These are phyloP conservation scores for Paraphoma sp. DNA, from an alignment of 2,329 filamentous ascomycete species.

Conservation along the genomic window DNA sequence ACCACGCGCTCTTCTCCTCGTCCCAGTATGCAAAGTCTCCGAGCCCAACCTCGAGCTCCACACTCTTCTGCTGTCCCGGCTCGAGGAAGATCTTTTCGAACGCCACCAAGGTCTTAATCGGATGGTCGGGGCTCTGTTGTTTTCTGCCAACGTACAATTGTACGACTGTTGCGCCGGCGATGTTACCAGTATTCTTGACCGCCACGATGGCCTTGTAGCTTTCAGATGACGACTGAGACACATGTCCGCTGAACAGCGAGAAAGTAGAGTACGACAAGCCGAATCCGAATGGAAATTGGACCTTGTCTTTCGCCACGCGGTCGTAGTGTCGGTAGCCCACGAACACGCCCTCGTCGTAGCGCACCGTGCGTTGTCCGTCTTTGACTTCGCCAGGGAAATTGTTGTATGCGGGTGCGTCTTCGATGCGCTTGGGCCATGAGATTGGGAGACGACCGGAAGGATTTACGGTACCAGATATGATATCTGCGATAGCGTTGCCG, in stretches of 20 bases:
- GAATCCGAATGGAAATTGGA: conserved; percentile 49
- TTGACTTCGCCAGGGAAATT: conserved; percentile 52
- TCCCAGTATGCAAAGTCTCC: conserved; percentile 44
- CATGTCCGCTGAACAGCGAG: conserved; percentile 56
- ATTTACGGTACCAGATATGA: conserved; percentile 49
- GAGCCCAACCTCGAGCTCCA: conserved; percentile 54
- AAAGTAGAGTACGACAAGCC: conserved; percentile 50
- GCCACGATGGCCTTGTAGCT: conserved; percentile 44
- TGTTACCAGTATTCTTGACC: conserved; percentile 59
- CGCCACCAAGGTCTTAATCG: conserved; percentile 71
- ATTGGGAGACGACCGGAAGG: conserved; percentile 49
- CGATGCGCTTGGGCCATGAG: conserved; percentile 47
- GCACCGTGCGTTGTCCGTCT: conserved; percentile 65
- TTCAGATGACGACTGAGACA: conserved; percentile 66
- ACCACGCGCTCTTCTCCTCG: conserved; percentile 34
- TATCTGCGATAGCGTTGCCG: conserved; percentile 51
- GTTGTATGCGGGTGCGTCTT: conserved; percentile 45
- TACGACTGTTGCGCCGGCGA: conserved; percentile 58
- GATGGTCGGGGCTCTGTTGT: conserved; percentile 49
- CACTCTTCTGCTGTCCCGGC: conserved; percentile 62
- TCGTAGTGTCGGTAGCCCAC: conserved; percentile 65
- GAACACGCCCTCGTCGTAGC: conserved; percentile 60
- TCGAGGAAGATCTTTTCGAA: conserved; percentile 70
- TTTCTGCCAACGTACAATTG: conserved; percentile 67
- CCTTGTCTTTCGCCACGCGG: conserved; percentile 65